Evolutionary conservation across 164 flowering plant genomes (phyloP).

Genomic region (Annona cherimola): DNA sequence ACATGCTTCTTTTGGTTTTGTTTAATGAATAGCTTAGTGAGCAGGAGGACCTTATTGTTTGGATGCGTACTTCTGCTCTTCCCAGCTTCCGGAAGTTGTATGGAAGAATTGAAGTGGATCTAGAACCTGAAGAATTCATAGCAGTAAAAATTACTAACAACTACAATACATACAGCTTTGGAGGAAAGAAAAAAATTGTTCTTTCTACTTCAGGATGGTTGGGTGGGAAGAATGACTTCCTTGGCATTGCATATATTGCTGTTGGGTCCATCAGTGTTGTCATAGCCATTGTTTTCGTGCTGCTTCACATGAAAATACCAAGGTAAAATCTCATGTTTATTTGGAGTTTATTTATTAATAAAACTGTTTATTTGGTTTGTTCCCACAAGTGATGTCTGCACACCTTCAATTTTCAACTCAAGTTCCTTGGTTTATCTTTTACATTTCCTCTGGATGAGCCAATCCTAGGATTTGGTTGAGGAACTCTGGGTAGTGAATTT

Average conservation of each 20-base stretch:
- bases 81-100: conserved; percentile 86
- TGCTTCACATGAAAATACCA: conserved; percentile 63
- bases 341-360: too few species aligned
- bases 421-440: too few species aligned
- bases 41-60: conserved; percentile 87
- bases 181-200: conserved; percentile 72
- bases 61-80: conserved; percentile 95
- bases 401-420: too few species aligned
- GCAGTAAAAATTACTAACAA: conserved; percentile 51
- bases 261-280: conserved; percentile 53
- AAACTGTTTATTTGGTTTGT: too few species aligned
- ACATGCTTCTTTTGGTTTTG: conserved; percentile 9
- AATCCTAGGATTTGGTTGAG: too few species aligned
- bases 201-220: conserved; percentile 80
- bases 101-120: conserved; percentile 76
- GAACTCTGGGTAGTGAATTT: too few species aligned
- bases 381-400: too few species aligned
- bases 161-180: conserved; percentile 87
- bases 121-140: conserved; percentile 51
- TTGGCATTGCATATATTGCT: conserved; percentile 57
- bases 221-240: conserved; percentile 80
- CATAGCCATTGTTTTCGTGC: conserved; percentile 46
- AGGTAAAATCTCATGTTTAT: conserved; percentile 31
- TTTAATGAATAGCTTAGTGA: conserved; percentile 52
- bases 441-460: too few species aligned